Evolutionary conservation across 306 rosid genomes (phyloP), one percentile per base, ranked within the genome.

Genomic region (Quercus agrifolia): DNA sequence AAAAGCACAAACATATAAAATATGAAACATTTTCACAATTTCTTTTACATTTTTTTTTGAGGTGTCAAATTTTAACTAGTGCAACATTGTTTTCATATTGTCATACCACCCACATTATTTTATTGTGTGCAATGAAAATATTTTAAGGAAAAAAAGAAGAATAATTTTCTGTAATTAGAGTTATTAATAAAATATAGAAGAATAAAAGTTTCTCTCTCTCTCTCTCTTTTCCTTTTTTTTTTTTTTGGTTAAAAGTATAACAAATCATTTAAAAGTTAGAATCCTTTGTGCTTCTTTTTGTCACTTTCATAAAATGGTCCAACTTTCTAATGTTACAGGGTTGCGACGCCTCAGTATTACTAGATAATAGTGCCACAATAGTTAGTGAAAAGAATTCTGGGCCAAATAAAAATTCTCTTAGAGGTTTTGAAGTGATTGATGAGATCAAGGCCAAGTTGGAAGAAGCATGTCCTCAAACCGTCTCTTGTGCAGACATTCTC

Each of bases 401-500:
- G 19, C 98, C 98, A 33, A 93, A 93, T 92, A 86, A 67, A 67
- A 93, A 91, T 58, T 93, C 98, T 5, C 61, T 93, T 0, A 73
- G 97, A 87, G 98, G 97, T 51, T 90, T 84, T 66, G 86, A 88
- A 75, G 98, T 91, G 81, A 90, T 93, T 30, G 98, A 93, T 61
- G 89, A 88, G 84, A 91, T 93, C 31, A 93, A 93, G 82, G 85
- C 85, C 12, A 85, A 85, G 88, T 66, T 93, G 82, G 98, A 93
- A 87, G 84, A 86, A 79, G 84, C 87, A 55, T 93, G 97, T 77
- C 94, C 98, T 77, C 85, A 33, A 0, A 93, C 89, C 12, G 94
- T 93, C 23, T 93, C 98, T 1, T 91, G 98, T 73, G 98, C 97
- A 19, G 98, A 93, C 89, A 90, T 93, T 85, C 80, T 91, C 17